Percentiles rank a stretch among this genome's conserved stretches.
Evolutionary conservation across 2,329 filamentous ascomycete genomes (phyloP).

Genomic region (Beauveria rudraprayagi): DNA sequence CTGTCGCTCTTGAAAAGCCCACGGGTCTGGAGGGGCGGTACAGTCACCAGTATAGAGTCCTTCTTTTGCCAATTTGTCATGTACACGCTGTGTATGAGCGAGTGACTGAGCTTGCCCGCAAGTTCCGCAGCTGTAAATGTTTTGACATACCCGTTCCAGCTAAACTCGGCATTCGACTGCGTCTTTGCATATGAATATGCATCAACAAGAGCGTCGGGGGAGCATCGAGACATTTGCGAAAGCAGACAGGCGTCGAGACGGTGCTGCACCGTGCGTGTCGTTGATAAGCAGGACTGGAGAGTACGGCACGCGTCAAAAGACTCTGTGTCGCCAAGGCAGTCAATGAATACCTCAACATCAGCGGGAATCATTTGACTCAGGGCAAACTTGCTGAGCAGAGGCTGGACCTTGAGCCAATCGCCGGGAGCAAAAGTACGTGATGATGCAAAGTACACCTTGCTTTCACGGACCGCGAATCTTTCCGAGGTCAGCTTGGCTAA

Average conservation of each 20-base stretch:
- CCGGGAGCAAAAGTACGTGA: background rate
- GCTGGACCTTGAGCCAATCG: background rate
- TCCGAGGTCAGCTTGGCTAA: background rate
- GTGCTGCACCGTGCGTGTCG: background rate
- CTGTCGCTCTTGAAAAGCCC: slow-evolving; percentile 13
- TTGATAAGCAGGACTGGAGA: background rate
- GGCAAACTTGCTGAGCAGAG: background rate
- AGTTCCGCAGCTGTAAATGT: background rate
- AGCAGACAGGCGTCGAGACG: background rate
- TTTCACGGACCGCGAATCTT: too few relatives aligned
- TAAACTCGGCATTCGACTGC: too few relatives aligned
- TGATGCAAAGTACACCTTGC: background rate
- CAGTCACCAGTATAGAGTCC: background rate
- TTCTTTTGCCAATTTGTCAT: background rate
- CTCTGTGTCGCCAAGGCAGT: background rate
- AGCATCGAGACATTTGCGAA: background rate
- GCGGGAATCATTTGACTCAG: background rate
- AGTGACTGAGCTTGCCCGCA: background rate
- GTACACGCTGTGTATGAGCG: background rate
- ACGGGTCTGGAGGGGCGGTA: background rate
- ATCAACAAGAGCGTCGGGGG: background rate
- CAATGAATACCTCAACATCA: background rate
- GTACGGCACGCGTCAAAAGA: background rate
- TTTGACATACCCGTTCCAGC: background rate
- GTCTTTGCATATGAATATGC: background rate